These are phyloP conservation scores for Scleroderma citrinum DNA, from an alignment of 768 basidiomycete genomes.

Conservation along the genomic window DNA sequence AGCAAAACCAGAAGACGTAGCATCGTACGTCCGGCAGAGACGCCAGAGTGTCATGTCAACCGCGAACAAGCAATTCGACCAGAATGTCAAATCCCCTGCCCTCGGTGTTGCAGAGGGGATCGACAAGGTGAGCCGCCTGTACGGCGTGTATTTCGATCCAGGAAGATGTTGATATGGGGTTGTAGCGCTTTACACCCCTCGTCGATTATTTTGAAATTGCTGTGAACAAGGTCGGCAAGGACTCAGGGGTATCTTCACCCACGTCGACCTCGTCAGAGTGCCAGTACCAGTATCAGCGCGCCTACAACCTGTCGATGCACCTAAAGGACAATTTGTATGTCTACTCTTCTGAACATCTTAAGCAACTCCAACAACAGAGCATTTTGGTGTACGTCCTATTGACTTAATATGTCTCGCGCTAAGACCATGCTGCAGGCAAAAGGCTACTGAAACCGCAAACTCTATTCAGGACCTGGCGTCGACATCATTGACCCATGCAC, in stretches of 20 bases:
- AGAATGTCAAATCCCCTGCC: conserved; percentile 59
- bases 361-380: conserved; percentile 61
- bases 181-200: conserved; percentile 64
- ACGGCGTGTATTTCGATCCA: conserved; percentile 5
- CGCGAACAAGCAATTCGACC: conserved; percentile 61
- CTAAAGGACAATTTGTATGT: conserved; percentile 57
- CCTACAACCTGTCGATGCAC: conserved; percentile 55
- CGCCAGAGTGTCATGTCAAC: conserved; percentile 47
- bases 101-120: conserved; percentile 58
- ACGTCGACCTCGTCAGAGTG: conserved; percentile 45
- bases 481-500: conserved; percentile 48
- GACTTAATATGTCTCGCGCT: not conserved
- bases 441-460: conserved; percentile 62
- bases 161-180: conserved; percentile 5
- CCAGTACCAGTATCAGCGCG: conserved; percentile 78
- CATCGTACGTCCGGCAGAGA: conserved; percentile 49
- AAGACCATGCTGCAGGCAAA: conserved; percentile 48
- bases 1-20: conserved; percentile 66
- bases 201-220: conserved; percentile 66
- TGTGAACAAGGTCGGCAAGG: conserved; percentile 42
- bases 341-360: conserved; percentile 68
- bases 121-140: conserved; percentile 53
- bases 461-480: conserved; percentile 56
- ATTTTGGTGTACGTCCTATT: conserved; percentile 48
- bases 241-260: conserved; percentile 41